A percentile compares a stretch with the other conserved stretches of the same genome.
These are phyloP conservation scores for Malbranchea cinnamomea DNA, from an alignment of 2,329 filamentous ascomycete species.

Conservation along the genomic window DNA sequence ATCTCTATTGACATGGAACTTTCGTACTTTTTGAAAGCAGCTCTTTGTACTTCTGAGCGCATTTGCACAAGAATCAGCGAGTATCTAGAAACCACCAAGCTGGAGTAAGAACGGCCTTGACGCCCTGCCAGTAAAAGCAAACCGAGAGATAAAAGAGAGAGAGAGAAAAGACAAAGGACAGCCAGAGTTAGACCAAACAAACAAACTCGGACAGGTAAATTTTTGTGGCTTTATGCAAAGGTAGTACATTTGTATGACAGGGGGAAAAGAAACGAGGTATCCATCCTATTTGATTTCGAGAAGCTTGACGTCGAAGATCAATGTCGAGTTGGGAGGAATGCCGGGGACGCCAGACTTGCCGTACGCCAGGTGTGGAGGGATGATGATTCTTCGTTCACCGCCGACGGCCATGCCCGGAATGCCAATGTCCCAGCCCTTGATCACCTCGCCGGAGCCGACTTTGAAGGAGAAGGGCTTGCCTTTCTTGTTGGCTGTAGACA, in stretches of 20 bases:
- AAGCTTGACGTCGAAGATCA: slow-evolving; percentile 85
- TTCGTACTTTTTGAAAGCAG: too few relatives aligned
- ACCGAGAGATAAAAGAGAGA: slow-evolving; percentile 1
- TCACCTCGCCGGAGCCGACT: slow-evolving; percentile 86
- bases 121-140: too few relatives aligned
- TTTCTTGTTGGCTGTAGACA: slow-evolving; percentile 99
- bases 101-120: too few relatives aligned
- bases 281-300: slow-evolving; percentile 60
- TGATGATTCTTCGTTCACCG: slow-evolving; percentile 81
- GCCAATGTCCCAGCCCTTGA: slow-evolving; percentile 97
- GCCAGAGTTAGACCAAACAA: slow-evolving; percentile 2
- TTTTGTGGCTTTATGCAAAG: not conserved
- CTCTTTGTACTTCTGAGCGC: too few relatives aligned
- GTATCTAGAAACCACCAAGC: too few relatives aligned
- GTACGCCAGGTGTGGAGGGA: slow-evolving; percentile 78
- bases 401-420: slow-evolving; percentile 83
- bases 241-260: too few relatives aligned
- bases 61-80: too few relatives aligned
- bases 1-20: too few relatives aligned
- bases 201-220: not conserved
- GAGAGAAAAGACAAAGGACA: not conserved
- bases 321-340: slow-evolving; percentile 79
- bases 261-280: not conserved
- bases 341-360: slow-evolving; percentile 69
- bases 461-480: slow-evolving; percentile 96